A percentile compares a stretch with the other conserved stretches of the same genome.
Conservation (phyloP, 345 rosid genomes). For the Lepidium sativum region DNA sequence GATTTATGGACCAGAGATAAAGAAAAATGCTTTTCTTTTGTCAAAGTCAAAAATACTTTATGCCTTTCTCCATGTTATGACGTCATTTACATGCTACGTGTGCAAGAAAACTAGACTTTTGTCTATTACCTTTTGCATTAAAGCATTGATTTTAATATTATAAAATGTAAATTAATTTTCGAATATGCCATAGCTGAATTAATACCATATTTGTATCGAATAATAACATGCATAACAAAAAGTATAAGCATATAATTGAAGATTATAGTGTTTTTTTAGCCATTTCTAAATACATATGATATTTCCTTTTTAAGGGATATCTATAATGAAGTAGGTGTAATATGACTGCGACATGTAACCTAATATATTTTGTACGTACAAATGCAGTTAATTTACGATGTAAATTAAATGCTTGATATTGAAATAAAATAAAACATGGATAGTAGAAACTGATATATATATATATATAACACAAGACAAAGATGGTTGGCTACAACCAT, state of each 20-base stretch:
- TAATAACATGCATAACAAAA: too few relatives aligned
- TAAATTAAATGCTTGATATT: too few relatives aligned
- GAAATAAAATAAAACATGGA: not conserved
- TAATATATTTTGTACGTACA: too few relatives aligned
- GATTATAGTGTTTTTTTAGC: too few relatives aligned
- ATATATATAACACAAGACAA: not conserved
- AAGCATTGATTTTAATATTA: too few relatives aligned
- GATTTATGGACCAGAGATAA: not conserved
- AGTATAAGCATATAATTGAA: too few relatives aligned
- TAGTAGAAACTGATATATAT: not conserved
- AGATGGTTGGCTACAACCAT: not conserved
- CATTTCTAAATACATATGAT: too few relatives aligned
- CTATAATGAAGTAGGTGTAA: too few relatives aligned
- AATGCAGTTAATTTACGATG: too few relatives aligned
- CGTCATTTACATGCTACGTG: conserved; percentile 17
- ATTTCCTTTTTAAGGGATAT: too few relatives aligned
- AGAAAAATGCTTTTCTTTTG: conserved; percentile 13
- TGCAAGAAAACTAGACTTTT: not conserved
- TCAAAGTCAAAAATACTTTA: conserved; percentile 3
- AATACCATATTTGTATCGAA: too few relatives aligned
- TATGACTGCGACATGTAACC: too few relatives aligned
- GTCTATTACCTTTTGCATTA: conserved; percentile 4
- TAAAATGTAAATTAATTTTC: not conserved
- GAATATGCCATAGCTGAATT: not conserved
- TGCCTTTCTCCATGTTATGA: conserved; percentile 2